Evolutionary conservation across 2,329 filamentous ascomycete species (phyloP), one percentile per base, ranked within the genome.

Genomic region (Gnomoniopsis smithogilvyi): DNA sequence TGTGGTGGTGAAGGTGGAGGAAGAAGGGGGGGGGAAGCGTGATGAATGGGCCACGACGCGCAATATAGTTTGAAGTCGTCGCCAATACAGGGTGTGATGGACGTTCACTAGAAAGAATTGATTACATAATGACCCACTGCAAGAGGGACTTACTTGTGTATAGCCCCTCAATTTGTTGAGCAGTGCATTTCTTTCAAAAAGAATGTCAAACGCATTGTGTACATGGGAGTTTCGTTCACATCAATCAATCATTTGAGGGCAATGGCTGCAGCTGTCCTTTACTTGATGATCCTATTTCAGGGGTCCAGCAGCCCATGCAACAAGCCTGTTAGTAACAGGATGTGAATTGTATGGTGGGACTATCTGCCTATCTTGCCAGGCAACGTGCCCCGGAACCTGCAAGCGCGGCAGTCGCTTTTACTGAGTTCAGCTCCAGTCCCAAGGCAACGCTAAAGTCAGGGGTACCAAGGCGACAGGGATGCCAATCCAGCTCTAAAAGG

Each of bases 381-480:
- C 8, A 8, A 8, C 8, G 26, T 30, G 26, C 8, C 26, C 26
- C 8, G n/a, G 51, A 15, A 17, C 43, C 24, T 59, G 59, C 51
- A 59, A 48, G 45, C 43, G 41, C 59, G 56, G 55, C 51, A 62
- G 21, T 46, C 8, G 43, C 38, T 38, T 21, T 48, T 36, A n/a
- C 41, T 36, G 49, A 38, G 24, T 59, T 45, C 51, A 51, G 49
- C 51, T 41, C 49, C 49, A 51, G 56, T 48, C 22, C 36, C 34
- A 30, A 43, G 54, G 57, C 50, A 50, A 33, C 57, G 57, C 60
- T 62, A 60, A 51, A 53, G 47, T 62, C 60, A 62, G 60, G 60
- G 60, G 60, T 51, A 51, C 57, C 50, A 51, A 48, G 49, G 47
- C 26, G 36, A 48, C 48, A 47, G 34, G 53, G 21, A 24, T 36